A percentile compares a stretch with the other conserved stretches of the same genome.
Conservation (phyloP, 495 filamentous ascomycete species). For the Trichoderma orchidacearum region DNA sequence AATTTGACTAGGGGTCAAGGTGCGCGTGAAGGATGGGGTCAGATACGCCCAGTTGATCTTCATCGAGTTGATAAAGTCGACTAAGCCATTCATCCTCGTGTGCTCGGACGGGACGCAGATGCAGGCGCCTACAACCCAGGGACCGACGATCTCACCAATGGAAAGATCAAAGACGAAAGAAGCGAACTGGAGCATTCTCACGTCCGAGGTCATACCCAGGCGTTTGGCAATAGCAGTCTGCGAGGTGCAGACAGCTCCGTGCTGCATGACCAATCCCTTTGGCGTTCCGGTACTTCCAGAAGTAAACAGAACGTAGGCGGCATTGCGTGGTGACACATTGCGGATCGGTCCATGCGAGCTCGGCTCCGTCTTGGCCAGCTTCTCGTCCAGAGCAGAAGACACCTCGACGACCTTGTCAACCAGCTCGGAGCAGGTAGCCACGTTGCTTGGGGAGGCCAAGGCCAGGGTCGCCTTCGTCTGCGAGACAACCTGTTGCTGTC, state of each 20-base stretch:
- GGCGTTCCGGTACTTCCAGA: conserved; percentile 42
- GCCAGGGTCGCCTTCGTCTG: neutral
- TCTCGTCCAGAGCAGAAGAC: neutral
- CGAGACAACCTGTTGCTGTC: conserved; percentile 17
- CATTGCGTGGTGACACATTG: conserved; percentile 34
- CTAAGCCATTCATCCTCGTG: conserved; percentile 22
- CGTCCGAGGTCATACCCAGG: conserved; percentile 23
- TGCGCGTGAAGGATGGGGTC: conserved; percentile 30
- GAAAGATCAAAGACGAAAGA: conserved; percentile 58
- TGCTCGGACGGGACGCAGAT: conserved; percentile 32
- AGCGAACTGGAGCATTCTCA: conserved; percentile 49
- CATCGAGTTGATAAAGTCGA: conserved; percentile 27
- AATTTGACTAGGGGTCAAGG: conserved; percentile 20
- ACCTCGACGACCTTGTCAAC: neutral
- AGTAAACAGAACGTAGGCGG: conserved; percentile 37
- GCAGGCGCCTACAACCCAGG: conserved; percentile 39
- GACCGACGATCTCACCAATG: conserved; percentile 51
- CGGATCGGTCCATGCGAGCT: neutral
- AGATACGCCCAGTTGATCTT: conserved; percentile 37
- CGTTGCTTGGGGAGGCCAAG: neutral
- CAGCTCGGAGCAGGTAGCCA: neutral
- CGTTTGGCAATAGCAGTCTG: conserved; percentile 19
- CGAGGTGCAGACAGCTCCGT: conserved; percentile 18
- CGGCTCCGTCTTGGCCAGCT: neutral
- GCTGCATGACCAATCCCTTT: conserved; percentile 25